phyloP scores from a whole-genome alignment of 2,329 filamentous ascomycete genomes.

The Ramularia collo-cygni region DNA sequence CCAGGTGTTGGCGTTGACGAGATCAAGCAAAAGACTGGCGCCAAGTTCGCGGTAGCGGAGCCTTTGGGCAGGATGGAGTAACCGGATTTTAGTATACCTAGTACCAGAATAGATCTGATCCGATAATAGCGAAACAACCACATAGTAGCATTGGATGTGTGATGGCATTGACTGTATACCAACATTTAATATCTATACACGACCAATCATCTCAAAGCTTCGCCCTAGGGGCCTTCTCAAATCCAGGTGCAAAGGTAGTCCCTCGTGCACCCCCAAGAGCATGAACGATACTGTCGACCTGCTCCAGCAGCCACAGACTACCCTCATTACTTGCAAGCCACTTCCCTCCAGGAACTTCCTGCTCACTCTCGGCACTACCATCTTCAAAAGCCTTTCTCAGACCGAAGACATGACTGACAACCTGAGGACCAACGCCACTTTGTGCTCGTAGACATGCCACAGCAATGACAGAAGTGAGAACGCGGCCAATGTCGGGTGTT shows the following conservation, averaged over 20 bases:
- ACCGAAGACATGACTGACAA: conserved; percentile 74
- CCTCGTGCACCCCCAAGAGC: conserved; percentile 42
- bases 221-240: conserved; percentile 36
- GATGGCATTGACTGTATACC: no score
- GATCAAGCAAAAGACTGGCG: conserved; percentile 62
- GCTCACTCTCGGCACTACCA: conserved; percentile 47
- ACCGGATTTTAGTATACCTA: no score
- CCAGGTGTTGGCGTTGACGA: conserved; percentile 63
- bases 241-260: conserved; percentile 51
- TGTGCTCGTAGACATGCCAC: conserved; percentile 70
- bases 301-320: conserved; percentile 55
- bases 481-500: conserved; percentile 55
- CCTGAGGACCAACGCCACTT: conserved; percentile 76
- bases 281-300: conserved; percentile 54
- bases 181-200: conserved; percentile 7
- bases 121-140: no score
- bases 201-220: conserved; percentile 27
- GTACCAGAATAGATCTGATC: no score
- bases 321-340: conserved; percentile 62
- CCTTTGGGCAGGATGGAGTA: conserved; percentile 47
- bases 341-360: conserved; percentile 51
- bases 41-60: conserved; percentile 57
- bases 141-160: no score
- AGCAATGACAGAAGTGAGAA: conserved; percentile 66
- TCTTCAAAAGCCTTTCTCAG: conserved; percentile 69